A percentile compares a stretch with the other conserved stretches of the same genome.
Evolutionary conservation across 2,329 filamentous ascomycete genomes (phyloP).

Genomic region (Cordyceps pruinosa): DNA sequence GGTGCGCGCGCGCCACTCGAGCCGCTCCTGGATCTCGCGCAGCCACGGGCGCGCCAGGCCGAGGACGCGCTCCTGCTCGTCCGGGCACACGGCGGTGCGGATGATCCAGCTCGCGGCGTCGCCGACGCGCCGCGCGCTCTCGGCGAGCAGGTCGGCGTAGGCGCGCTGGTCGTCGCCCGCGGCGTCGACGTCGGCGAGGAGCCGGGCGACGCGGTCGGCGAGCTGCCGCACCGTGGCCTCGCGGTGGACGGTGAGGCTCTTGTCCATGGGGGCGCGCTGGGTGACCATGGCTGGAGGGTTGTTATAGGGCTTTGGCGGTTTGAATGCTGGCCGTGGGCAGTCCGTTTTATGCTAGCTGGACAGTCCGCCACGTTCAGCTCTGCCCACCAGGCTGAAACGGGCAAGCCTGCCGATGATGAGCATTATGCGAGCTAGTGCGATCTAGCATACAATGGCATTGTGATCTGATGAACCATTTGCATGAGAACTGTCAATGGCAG

Average conservation of each 20-base stretch:
- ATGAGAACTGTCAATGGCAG: no score
- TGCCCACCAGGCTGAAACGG: slow-evolving; percentile 4
- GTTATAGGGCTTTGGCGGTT: background rate
- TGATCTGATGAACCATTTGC: background rate
- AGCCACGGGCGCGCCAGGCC: background rate
- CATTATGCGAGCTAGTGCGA: no score
- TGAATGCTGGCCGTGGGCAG: background rate
- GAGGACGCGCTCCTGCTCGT: slow-evolving; percentile 5
- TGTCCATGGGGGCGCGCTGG: background rate
- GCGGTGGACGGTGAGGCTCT: slow-evolving; percentile 1
- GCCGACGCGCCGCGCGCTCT: background rate
- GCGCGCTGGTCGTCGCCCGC: background rate
- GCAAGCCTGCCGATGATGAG: background rate
- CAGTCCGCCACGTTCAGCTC: slow-evolving; percentile 2
- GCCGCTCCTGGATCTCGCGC: background rate
- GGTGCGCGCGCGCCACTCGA: background rate
- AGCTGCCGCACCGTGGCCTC: slow-evolving; percentile 5
- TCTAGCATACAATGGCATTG: background rate
- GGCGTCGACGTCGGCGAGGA: background rate
- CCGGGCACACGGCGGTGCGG: background rate
- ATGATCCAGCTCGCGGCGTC: background rate
- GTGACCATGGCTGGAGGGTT: background rate
- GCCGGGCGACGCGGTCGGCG: background rate
- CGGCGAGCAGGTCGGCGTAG: slow-evolving; percentile 10
- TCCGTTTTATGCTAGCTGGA: background rate